These are phyloP conservation scores for Nigrospora sphaerica DNA, from an alignment of 2,329 filamentous ascomycete genomes.

Conservation along the genomic window DNA sequence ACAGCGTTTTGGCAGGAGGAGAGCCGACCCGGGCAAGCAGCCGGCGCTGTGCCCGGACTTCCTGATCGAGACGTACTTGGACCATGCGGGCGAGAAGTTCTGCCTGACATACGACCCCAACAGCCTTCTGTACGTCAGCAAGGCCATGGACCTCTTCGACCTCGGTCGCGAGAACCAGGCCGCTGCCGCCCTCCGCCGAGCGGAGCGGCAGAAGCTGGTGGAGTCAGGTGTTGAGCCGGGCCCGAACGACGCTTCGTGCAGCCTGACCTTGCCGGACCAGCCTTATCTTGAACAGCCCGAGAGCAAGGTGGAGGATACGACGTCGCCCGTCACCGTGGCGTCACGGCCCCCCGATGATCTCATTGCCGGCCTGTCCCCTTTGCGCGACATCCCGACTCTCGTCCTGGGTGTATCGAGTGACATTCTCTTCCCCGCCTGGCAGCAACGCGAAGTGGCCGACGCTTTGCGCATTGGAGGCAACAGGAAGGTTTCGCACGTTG, in stretches of 20 bases:
- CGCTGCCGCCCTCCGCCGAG: constrained; percentile 54
- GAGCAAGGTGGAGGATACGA: constrained; percentile 24
- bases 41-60: constrained; percentile 97
- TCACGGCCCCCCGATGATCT: constrained; percentile 69
- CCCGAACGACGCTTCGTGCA: constrained; percentile 52
- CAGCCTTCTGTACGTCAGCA: constrained; percentile 90
- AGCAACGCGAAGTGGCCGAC: constrained; percentile 89
- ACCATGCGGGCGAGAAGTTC: constrained; percentile 97
- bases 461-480: constrained; percentile 74
- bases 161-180: constrained; percentile 66
- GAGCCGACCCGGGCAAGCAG: constrained; percentile 78
- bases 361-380: constrained; percentile 61
- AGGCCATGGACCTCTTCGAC: constrained; percentile 98
- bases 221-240: constrained; percentile 32
- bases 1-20: constrained; percentile 78
- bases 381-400: constrained; percentile 73
- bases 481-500: constrained; percentile 73
- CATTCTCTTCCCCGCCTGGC: constrained; percentile 96
- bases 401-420: constrained; percentile 94
- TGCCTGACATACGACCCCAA: constrained; percentile 95
- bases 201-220: constrained; percentile 52
- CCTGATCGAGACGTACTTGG: constrained; percentile 94
- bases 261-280: constrained; percentile 70
- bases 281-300: constrained; percentile 80
- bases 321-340: constrained; percentile 19